These are phyloP conservation scores for Corymbia calophylla DNA, from an alignment of 441 rosid genomes.

Conservation along the genomic window DNA sequence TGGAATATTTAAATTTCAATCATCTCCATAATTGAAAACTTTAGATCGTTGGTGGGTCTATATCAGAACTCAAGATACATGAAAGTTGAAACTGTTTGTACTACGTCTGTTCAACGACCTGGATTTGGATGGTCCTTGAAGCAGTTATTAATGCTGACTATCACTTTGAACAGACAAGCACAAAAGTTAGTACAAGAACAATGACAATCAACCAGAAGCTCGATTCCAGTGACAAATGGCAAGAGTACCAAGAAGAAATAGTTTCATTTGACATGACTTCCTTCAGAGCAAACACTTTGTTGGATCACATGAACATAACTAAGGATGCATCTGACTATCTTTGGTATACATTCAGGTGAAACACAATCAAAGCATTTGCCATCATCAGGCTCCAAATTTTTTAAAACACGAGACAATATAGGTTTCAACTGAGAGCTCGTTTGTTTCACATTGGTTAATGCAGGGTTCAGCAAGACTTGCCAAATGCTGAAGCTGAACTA, in stretches of 20 bases:
- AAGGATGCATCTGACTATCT: slow-evolving; percentile 78
- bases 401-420: background rate
- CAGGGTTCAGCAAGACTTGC: slow-evolving; percentile 42
- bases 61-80: background rate
- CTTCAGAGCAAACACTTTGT: slow-evolving; percentile 31
- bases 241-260: slow-evolving; percentile 41
- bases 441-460: slow-evolving; percentile 5
- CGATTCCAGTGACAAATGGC: slow-evolving; percentile 38
- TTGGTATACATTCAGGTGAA: slow-evolving; percentile 76
- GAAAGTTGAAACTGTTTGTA: background rate
- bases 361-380: background rate
- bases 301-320: slow-evolving; percentile 61
- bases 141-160: background rate
- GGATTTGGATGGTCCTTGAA: background rate
- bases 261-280: slow-evolving; percentile 33
- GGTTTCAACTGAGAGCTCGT: background rate
- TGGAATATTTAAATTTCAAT: background rate
- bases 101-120: background rate
- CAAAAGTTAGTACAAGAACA: slow-evolving; percentile 38
- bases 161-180: slow-evolving; percentile 37
- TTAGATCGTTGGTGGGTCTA: background rate
- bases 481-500: slow-evolving; percentile 31
- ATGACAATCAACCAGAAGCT: slow-evolving; percentile 23
- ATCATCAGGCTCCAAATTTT: background rate
- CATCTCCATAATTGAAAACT: background rate